Conservation (phyloP, 2,329 filamentous ascomycete genomes). For the Exophiala sp. region DNA sequence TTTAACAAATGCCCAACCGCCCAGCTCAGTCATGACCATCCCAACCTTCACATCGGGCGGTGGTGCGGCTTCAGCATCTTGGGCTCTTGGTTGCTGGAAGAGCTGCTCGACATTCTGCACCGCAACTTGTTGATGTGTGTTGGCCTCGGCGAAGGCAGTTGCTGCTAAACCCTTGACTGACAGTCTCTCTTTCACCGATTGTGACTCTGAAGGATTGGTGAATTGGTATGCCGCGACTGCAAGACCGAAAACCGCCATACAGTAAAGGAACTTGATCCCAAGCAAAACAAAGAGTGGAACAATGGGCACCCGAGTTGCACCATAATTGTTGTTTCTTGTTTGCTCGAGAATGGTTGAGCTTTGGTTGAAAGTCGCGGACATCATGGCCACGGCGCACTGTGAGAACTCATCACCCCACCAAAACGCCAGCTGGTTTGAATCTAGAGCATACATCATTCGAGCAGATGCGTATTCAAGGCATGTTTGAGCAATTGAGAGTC, state of each 20-base stretch:
- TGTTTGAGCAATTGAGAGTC: background rate
- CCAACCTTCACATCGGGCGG: background rate
- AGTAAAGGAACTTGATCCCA: background rate
- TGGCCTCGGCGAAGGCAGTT: background rate
- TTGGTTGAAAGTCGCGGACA: background rate
- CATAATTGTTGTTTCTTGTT: background rate
- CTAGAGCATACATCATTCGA: background rate
- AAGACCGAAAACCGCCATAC: background rate
- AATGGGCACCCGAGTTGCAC: slow-evolving; percentile 1
- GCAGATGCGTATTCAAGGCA: background rate
- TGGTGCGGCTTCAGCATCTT: background rate
- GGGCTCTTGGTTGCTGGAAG: background rate
- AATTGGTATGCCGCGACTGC: background rate
- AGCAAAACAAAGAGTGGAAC: background rate
- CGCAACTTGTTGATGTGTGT: background rate
- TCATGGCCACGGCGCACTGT: background rate
- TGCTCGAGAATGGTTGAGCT: background rate
- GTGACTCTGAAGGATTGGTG: background rate
- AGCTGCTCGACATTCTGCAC: slow-evolving; percentile 3
- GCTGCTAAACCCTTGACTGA: background rate
- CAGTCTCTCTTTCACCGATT: background rate
- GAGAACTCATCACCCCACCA: background rate
- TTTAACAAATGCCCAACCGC: background rate
- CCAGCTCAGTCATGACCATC: background rate
- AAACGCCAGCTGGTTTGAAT: background rate